These are phyloP conservation scores for Cyathus striatus DNA, from an alignment of 768 basidiomycete species.

Conservation along the genomic window DNA sequence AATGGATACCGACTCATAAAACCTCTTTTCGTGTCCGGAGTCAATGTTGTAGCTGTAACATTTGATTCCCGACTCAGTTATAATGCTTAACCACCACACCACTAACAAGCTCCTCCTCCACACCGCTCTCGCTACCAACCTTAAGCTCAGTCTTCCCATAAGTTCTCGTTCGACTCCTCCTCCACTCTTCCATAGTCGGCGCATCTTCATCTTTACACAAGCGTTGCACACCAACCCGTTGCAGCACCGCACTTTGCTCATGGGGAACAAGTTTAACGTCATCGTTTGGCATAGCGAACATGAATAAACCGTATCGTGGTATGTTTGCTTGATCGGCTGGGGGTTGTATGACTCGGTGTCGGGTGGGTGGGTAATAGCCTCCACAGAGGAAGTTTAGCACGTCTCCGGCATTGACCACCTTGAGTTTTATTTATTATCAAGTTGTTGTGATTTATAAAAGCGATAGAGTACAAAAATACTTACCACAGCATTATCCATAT, in stretches of 20 bases:
- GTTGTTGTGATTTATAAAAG: too few relatives aligned
- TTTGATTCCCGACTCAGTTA: conserved; percentile 39
- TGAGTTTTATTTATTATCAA: too few relatives aligned
- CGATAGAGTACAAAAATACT: too few relatives aligned
- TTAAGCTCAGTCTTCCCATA: conserved; percentile 47
- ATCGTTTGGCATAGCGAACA: conserved; percentile 52
- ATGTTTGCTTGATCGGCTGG: conserved; percentile 44
- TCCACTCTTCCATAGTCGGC: conserved; percentile 50
- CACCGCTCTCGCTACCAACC: conserved; percentile 29
- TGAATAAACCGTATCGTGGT: conserved; percentile 53
- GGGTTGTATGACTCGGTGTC: conserved; percentile 47
- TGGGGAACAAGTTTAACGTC: conserved; percentile 39
- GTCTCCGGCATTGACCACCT: conserved; percentile 61
- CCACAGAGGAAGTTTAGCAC: conserved; percentile 57
- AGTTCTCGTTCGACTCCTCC: conserved; percentile 42
- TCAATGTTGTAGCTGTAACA: too few relatives aligned
- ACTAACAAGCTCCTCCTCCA: conserved; percentile 51
- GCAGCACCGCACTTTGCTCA: conserved; percentile 41
- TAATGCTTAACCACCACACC: conserved; percentile 56
- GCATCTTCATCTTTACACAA: conserved; percentile 32
- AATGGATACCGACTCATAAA: too few relatives aligned
- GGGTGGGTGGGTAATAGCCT: conserved; percentile 25
- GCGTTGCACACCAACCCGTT: conserved; percentile 33
- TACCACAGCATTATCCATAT: conserved; percentile 55
- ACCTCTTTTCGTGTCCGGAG: too few relatives aligned